A percentile compares a stretch with the other conserved stretches of the same genome.
Conservation (phyloP, 225 moss, liverwort and hornwort genomes). For the Climacium dendroides region DNA sequence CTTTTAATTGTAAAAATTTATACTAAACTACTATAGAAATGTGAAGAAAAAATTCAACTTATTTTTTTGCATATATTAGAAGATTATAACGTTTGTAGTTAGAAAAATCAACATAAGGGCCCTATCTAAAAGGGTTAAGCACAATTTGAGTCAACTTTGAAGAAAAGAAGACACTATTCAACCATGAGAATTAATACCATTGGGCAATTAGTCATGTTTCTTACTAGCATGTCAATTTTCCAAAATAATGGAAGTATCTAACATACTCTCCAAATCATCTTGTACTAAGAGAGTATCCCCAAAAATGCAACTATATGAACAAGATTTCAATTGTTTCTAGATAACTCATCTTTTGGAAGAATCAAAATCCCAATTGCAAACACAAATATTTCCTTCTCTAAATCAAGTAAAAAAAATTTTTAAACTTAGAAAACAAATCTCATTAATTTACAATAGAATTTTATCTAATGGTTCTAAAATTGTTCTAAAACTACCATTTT, state of each 20-base stretch:
- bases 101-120: not conserved
- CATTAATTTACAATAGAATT: not conserved
- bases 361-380: not conserved
- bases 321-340: not conserved
- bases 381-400: too few relatives aligned
- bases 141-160: not conserved
- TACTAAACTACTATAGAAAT: not conserved
- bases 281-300: fast-evolving
- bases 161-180: not conserved
- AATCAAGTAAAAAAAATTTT: too few relatives aligned
- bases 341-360: not conserved
- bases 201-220: not conserved
- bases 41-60: not conserved
- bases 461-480: not conserved
- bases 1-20: not conserved
- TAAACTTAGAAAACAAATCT: not conserved
- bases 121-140: fast-evolving
- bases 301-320: not conserved
- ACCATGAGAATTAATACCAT: not conserved
- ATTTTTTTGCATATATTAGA: fast-evolving
- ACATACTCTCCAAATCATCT: not conserved
- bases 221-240: not conserved
- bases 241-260: not conserved
- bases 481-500: not conserved
- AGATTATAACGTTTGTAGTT: not conserved